Conservation (phyloP, 306 rosid genomes). For the Benincasa hispida region DNA sequence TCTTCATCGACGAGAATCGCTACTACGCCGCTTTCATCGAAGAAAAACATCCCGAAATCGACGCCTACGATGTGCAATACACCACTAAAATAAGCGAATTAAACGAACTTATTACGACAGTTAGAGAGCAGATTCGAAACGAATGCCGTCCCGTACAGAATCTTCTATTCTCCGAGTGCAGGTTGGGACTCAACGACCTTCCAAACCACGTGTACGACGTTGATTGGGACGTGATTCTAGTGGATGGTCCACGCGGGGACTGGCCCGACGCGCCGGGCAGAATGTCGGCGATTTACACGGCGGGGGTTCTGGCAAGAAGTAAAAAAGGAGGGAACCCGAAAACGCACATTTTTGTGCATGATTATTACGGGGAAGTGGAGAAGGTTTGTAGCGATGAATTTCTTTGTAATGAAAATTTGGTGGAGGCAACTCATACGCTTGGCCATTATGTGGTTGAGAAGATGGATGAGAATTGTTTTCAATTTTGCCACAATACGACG, state of each 20-base stretch:
- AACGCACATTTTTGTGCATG: conserved; percentile 88
- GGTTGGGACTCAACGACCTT: conserved; percentile 71
- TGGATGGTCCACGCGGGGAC: conserved; percentile 84
- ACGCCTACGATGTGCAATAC: conserved; percentile 84
- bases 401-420: conserved; percentile 64
- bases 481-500: conserved; percentile 44
- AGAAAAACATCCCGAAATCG: conserved; percentile 84
- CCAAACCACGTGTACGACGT: conserved; percentile 91
- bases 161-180: conserved; percentile 73
- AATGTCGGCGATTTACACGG: conserved; percentile 74
- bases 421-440: conserved; percentile 47
- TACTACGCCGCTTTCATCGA: conserved; percentile 80
- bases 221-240: conserved; percentile 79
- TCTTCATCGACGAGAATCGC: conserved; percentile 87
- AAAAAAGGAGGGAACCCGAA: conserved; percentile 78
- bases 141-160: conserved; percentile 96
- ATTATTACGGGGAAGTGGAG: conserved; percentile 46
- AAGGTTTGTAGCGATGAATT: conserved; percentile 67
- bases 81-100: conserved; percentile 64
- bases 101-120: conserved; percentile 44
- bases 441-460: conserved; percentile 79
- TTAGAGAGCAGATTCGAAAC: conserved; percentile 49
- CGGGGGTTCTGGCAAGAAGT: conserved; percentile 81
- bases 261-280: conserved; percentile 93
- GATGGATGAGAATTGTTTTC: conserved; percentile 64